Base-by-base conservation (phyloP, 2,329 filamentous ascomycete genomes). In the Fusarium torulosum region DNA sequence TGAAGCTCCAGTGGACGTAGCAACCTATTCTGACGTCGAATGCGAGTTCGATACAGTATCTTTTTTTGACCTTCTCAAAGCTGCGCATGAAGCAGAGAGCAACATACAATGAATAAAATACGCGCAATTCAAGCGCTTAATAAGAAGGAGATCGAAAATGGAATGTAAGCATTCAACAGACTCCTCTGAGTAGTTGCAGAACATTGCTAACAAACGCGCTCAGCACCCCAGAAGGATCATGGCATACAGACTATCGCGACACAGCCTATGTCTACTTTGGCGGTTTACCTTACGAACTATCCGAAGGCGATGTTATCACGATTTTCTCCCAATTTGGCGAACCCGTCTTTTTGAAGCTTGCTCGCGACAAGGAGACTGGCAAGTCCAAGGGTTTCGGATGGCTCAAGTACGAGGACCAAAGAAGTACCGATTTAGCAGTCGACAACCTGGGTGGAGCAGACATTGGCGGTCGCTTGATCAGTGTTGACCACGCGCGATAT, bases 321-420 rank as follows among this genome's bases (percentile, higher is more conserved):
- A 96, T 99, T 63, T 99, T 98, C 83, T 97, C 94, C 8, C 96
- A 99, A 78, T 99, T 91, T 76, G 96, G 96, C 72, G 95, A 98
- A 76, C 96, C 96, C 3, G 92, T 94, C 4, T 96, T 95, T 80
- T 85, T 99, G 60, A 96, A 97, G 74, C 88, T 99, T 14, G 90
- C 91, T 46, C 93, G 96, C 75, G 96, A 99, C 84, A 96, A 96
- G 76, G 96, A 98, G 77, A 96, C 94, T 0, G 96, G 96, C 64
- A 97, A 97, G 80, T 96, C 92, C 64, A 91, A 91, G 70, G 96
- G 96, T 1, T 99, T 98, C 76, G 94, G 91, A 4, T 99, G 96
- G 85, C 85, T 99, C 59, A 99, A 99, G 77, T 99, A 98, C 79
- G 96, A 99, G 78, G 95, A 99, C 79, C 96, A 99, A 82, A 87